Base-by-base conservation (phyloP, 78 protist species). In the Dictyostelium purpureum region DNA sequence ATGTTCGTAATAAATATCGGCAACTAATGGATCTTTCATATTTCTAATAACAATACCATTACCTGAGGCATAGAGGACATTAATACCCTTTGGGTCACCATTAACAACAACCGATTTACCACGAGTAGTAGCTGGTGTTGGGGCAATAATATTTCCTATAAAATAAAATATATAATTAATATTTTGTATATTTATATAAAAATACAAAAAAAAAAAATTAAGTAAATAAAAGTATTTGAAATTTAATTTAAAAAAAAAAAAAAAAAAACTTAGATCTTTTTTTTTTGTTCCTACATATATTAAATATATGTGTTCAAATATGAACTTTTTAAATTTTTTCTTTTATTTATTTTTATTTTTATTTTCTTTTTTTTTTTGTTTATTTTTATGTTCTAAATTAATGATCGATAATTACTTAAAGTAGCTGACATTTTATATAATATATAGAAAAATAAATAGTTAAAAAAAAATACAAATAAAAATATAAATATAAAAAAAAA, bases 1-100 rank as follows among this genome's bases (percentile, higher is more conserved):
- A 90, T 98, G 99, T 67, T 97, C 98, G 21, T 65, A 73, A 87
- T 98, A 98, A 70, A 87, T 51, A 33, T 96, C 98, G 24, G 96
- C 93, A 24, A 28, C 67, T 11, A 37, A 26, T 16, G 79, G 33
- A 47, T 87, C 59, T 76, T 75, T 85, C 14, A 97, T 42, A 69
- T 88, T 83, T 52, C 97, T 93, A 77, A 97, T 96, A 74, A 97
- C 16, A 63, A 97, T 94, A 6, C 94, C 28, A 37, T 67, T 70
- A 78, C 98, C 98, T 52, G 63, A 42, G 31, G 95, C 61, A 92
- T 96, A 97, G 18, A 96, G 26, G 21, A 97, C 21, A 63, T 95
- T 94, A 77, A 63, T 71, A 21, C 91, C 93, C 93, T 96, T 97
- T 71, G 98, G 97, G 73, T 96, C 99, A 14, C 70, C 95, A 73